Evolutionary conservation across 1,139 yeast genomes (phyloP).

Genomic region (Nadsonia starkeyi-henricii): DNA sequence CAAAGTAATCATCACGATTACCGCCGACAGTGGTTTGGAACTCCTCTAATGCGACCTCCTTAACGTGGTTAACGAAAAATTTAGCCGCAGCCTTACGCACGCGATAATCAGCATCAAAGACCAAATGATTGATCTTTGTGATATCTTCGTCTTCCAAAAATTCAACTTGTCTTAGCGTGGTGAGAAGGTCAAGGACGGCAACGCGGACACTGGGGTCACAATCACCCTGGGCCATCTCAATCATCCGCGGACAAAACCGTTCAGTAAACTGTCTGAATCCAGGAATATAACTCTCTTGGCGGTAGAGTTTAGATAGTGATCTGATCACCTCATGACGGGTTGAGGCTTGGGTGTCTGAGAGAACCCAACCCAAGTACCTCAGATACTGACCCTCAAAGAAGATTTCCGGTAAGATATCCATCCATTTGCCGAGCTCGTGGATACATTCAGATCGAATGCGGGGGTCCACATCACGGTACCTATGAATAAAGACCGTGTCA

Average conservation of each 20-base stretch:
- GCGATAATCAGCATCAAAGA: slow-evolving; percentile 30
- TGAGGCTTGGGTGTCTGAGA: slow-evolving; percentile 49
- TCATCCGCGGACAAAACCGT: slow-evolving; percentile 47
- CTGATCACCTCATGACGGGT: slow-evolving; percentile 57
- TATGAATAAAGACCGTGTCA: slow-evolving; percentile 53
- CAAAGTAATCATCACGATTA: not conserved
- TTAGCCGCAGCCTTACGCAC: slow-evolving; percentile 22
- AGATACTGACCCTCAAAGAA: slow-evolving; percentile 59
- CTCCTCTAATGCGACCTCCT: slow-evolving; percentile 10
- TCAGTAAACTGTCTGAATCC: slow-evolving; percentile 56
- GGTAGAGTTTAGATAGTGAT: slow-evolving; percentile 33
- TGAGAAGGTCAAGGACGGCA: slow-evolving; percentile 38
- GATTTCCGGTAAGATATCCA: slow-evolving; percentile 51
- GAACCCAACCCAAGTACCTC: slow-evolving; percentile 71
- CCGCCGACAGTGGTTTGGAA: not conserved
- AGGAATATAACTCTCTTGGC: slow-evolving; percentile 27
- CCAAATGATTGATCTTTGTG: slow-evolving; percentile 27
- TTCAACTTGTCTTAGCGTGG: slow-evolving; percentile 45
- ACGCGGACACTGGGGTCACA: slow-evolving; percentile 40
- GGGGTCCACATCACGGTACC: slow-evolving; percentile 74
- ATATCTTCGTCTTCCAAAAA: slow-evolving; percentile 46
- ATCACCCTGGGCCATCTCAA: slow-evolving; percentile 47
- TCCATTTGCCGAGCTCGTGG: slow-evolving; percentile 49
- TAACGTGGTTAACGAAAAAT: slow-evolving; percentile 14
- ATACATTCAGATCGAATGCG: slow-evolving; percentile 58